phyloP scores from a whole-genome alignment of 2,329 filamentous ascomycete species.

The Berkeleyomyces basicola region DNA sequence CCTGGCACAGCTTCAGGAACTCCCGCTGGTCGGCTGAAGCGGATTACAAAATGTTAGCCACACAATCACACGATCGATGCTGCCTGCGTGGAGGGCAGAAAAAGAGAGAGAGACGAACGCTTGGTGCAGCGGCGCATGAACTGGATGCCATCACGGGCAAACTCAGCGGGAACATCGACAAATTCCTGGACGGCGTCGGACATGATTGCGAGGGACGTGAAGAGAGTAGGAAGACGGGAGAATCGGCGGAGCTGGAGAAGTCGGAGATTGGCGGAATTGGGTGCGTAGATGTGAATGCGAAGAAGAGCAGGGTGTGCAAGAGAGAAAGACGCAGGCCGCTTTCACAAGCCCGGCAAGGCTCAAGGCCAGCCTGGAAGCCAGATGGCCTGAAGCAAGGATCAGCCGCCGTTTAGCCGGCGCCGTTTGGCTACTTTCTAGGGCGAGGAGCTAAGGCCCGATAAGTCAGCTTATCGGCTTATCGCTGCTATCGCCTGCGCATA shows the following conservation, averaged over 20 bases:
- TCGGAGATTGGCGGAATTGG: slow-evolving; percentile 3
- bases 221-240: neutral
- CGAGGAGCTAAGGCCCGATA: neutral
- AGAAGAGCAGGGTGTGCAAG: neutral
- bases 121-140: slow-evolving; percentile 48
- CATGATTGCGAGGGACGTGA: slow-evolving; percentile 23
- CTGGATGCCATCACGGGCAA: slow-evolving; percentile 44
- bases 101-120: slow-evolving; percentile 26
- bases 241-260: neutral
- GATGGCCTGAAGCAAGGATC: neutral
- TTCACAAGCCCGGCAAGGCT: neutral
- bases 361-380: neutral
- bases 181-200: slow-evolving; percentile 54
- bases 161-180: slow-evolving; percentile 51
- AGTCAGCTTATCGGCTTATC: neutral
- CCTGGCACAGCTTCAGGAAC: slow-evolving; percentile 33
- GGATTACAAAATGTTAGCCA: neutral
- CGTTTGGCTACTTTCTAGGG: neutral
- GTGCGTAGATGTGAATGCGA: neutral
- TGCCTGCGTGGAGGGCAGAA: neutral
- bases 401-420: neutral
- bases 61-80: neutral
- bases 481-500: neutral
- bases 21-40: slow-evolving; percentile 25
- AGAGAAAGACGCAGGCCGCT: neutral